A percentile compares a stretch with the other conserved stretches of the same genome.
Conservation (phyloP, 148 eudicot species). For the Vaccinium myrtillus region DNA sequence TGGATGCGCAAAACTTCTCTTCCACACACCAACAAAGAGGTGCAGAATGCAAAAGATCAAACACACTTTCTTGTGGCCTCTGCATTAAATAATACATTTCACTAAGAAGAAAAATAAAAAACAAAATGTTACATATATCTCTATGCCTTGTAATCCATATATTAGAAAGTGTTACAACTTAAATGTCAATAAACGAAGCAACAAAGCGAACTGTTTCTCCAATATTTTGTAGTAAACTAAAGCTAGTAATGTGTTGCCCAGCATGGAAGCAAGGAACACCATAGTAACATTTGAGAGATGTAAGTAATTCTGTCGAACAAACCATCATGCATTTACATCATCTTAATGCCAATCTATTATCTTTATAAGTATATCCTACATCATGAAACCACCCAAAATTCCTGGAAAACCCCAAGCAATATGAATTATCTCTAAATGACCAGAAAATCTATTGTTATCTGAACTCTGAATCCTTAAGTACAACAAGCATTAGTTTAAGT, state of each 20-base stretch:
- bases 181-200: neutral
- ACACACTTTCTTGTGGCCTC: constrained; percentile 85
- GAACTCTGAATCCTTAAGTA: neutral
- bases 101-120: neutral
- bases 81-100: constrained; percentile 36
- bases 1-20: constrained; percentile 49
- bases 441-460: neutral
- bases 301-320: neutral
- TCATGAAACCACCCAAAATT: neutral
- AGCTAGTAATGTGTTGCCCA: neutral
- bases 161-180: neutral
- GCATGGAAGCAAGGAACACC: neutral
- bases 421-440: neutral
- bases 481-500: neutral
- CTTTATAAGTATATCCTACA: neutral
- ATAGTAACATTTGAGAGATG: no score
- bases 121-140: neutral
- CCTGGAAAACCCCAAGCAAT: neutral
- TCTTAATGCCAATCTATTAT: neutral
- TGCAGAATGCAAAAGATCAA: constrained; percentile 71
- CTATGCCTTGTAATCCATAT: neutral
- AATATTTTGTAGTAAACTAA: neutral
- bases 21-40: constrained; percentile 64
- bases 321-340: neutral
- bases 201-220: neutral